phyloP scores from a whole-genome alignment of 2,329 filamentous ascomycete genomes.

The Fonsecaea pedrosoi region DNA sequence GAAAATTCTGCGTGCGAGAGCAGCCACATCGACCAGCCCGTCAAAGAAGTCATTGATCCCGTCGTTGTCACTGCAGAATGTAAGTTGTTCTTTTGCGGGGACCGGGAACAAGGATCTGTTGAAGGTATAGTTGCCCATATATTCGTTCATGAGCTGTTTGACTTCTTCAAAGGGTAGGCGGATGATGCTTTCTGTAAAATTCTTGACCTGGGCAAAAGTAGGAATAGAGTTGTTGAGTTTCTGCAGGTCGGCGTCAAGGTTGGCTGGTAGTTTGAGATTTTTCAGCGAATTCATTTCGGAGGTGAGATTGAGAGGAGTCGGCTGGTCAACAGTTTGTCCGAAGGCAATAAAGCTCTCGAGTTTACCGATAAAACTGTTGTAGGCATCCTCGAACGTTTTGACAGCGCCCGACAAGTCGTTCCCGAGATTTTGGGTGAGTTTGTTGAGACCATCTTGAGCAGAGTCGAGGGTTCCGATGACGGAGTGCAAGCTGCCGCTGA shows the following conservation, averaged over 20 bases:
- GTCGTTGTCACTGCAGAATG: slow-evolving; percentile 87
- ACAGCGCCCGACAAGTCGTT: slow-evolving; percentile 53
- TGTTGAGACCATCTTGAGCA: slow-evolving; percentile 66
- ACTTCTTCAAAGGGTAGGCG: slow-evolving; percentile 81
- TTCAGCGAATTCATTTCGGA: slow-evolving; percentile 70
- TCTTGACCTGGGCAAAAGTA: slow-evolving; percentile 81
- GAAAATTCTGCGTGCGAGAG: slow-evolving; percentile 74
- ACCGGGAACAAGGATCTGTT: slow-evolving; percentile 80
- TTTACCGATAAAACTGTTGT: slow-evolving; percentile 59
- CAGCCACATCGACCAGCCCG: slow-evolving; percentile 69
- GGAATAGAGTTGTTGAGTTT: slow-evolving; percentile 81
- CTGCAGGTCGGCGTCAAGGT: slow-evolving; percentile 71
- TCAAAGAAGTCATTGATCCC: slow-evolving; percentile 85
- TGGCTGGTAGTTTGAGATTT: slow-evolving; percentile 70
- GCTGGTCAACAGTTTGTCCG: slow-evolving; percentile 51
- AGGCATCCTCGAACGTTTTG: slow-evolving; percentile 60
- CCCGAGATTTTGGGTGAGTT: slow-evolving; percentile 55
- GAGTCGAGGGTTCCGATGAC: slow-evolving; percentile 68
- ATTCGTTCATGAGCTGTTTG: slow-evolving; percentile 73
- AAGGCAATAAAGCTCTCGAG: slow-evolving; percentile 57
- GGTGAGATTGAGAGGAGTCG: slow-evolving; percentile 69
- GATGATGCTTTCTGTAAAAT: slow-evolving; percentile 77
- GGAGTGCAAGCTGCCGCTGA: slow-evolving; percentile 78
- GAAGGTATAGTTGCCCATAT: slow-evolving; percentile 76
- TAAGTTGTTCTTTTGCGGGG: slow-evolving; percentile 79